phyloP scores from a whole-genome alignment of 2,329 filamentous ascomycete genomes.

The Paecilomyces sp. region DNA sequence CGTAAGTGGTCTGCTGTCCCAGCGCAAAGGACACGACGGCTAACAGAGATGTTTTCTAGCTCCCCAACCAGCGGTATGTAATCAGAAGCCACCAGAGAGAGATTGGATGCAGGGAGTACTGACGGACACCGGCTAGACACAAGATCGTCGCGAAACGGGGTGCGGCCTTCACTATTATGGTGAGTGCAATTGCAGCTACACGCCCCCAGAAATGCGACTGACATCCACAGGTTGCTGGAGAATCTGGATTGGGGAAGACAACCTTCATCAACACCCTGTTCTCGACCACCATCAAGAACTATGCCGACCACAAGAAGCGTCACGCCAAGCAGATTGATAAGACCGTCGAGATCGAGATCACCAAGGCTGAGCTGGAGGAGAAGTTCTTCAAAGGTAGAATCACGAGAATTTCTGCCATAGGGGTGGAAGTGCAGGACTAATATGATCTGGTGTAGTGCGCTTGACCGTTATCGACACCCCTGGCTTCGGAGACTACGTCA shows the following conservation, averaged over 20 bases:
- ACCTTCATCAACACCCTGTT: conserved; percentile 99
- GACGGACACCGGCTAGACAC: conserved; percentile 40
- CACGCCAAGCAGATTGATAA: conserved; percentile 99
- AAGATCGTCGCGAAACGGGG: conserved; percentile 76
- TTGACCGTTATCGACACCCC: conserved; percentile 98
- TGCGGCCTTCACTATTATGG: conserved; percentile 99
- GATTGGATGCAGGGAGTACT: neutral
- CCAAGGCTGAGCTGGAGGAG: conserved; percentile 98
- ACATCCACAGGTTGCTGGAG: conserved; percentile 74
- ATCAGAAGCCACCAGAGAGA: conserved; percentile 18
- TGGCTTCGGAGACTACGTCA: conserved; percentile 98
- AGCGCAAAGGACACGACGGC: neutral
- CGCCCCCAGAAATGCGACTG: conserved; percentile 12
- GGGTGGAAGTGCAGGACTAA: neutral
- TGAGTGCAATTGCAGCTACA: conserved; percentile 37
- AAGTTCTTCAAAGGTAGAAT: conserved; percentile 98
- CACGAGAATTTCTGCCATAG: neutral
- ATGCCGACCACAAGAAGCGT: conserved; percentile 98
- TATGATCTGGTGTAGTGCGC: conserved; percentile 58
- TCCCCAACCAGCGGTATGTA: conserved; percentile 61
- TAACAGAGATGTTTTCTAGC: conserved; percentile 32
- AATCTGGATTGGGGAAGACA: conserved; percentile 97
- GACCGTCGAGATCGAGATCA: conserved; percentile 99
- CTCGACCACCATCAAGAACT: conserved; percentile 99
- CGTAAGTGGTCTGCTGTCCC: conserved; percentile 40